Evolutionary conservation across 2,329 filamentous ascomycete species (phyloP).

Genomic region (Gremmenia infestans): DNA sequence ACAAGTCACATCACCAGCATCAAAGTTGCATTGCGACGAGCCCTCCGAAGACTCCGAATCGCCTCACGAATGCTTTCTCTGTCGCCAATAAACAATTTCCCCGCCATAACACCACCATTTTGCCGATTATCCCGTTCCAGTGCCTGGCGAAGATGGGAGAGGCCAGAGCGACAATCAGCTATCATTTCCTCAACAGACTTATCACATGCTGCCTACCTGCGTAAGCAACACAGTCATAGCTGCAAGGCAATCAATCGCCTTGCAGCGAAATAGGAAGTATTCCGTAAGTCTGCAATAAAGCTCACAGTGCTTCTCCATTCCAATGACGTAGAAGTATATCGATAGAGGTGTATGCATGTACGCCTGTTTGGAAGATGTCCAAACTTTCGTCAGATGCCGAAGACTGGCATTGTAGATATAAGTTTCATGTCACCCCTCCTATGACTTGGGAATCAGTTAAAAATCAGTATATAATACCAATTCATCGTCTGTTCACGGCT

Average conservation of each 20-base stretch:
- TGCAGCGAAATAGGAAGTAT: constrained; percentile 2
- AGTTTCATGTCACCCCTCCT: not conserved
- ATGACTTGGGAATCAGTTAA: not conserved
- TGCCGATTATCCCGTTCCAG: not conserved
- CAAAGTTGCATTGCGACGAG: not conserved
- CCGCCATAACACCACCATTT: constrained; percentile 3
- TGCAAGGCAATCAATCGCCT: constrained; percentile 4
- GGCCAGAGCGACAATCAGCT: not conserved
- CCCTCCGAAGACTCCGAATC: not conserved
- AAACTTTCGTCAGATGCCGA: not conserved
- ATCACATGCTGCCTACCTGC: constrained; percentile 9
- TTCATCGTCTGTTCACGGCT: not conserved
- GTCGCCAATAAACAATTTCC: not conserved
- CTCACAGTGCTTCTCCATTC: not conserved
- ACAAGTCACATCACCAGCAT: not conserved
- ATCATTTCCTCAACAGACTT: constrained; percentile 12
- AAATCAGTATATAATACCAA: not conserved
- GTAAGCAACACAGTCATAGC: not conserved
- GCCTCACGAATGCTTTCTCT: not conserved
- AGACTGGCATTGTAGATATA: not conserved
- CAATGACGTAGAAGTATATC: not conserved
- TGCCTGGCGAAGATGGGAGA: not conserved
- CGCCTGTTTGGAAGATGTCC: not conserved
- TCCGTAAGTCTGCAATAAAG: not conserved
- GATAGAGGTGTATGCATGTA: not conserved